Conservation (phyloP, 257 asterid species). For the Echium plantagineum region DNA sequence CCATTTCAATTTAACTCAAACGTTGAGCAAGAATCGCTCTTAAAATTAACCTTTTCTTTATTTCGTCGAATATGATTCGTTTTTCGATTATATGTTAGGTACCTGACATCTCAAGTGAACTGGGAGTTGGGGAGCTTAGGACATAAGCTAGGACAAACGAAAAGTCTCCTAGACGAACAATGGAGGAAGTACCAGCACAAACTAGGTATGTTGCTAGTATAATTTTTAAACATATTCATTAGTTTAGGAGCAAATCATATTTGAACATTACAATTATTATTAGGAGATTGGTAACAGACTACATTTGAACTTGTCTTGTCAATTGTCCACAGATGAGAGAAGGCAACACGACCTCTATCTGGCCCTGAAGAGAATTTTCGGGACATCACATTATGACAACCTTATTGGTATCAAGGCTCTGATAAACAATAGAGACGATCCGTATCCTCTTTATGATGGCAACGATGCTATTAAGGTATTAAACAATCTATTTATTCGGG, state of each 20-base stretch:
- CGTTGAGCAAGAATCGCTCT: too few species aligned
- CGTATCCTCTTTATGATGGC: slow-evolving; percentile 24
- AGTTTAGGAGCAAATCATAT: too few species aligned
- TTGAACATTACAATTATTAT: too few species aligned
- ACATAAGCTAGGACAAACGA: slow-evolving; percentile 19
- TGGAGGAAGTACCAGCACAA: slow-evolving; percentile 4
- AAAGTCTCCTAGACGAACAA: slow-evolving; percentile 16
- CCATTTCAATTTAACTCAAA: too few species aligned
- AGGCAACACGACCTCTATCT: slow-evolving; percentile 14
- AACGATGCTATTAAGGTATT: slow-evolving; percentile 18
- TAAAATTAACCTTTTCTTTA: too few species aligned
- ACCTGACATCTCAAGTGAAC: slow-evolving; percentile 12
- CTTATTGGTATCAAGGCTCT: slow-evolving; percentile 17
- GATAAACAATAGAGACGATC: slow-evolving; percentile 24
- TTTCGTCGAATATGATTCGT: too few species aligned
- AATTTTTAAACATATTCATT: too few species aligned
- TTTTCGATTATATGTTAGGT: not conserved
- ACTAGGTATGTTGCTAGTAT: slow-evolving; percentile 8
- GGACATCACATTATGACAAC: slow-evolving; percentile 19
- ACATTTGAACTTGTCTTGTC: too few species aligned
- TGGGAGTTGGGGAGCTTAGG: slow-evolving; percentile 24
- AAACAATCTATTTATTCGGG: not conserved
- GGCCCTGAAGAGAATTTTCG: slow-evolving; percentile 16
- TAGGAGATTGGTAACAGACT: too few species aligned
- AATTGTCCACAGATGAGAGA: slow-evolving; percentile 16